These are phyloP conservation scores for Neurospora africana DNA, from an alignment of 495 filamentous ascomycete genomes.

Conservation along the genomic window DNA sequence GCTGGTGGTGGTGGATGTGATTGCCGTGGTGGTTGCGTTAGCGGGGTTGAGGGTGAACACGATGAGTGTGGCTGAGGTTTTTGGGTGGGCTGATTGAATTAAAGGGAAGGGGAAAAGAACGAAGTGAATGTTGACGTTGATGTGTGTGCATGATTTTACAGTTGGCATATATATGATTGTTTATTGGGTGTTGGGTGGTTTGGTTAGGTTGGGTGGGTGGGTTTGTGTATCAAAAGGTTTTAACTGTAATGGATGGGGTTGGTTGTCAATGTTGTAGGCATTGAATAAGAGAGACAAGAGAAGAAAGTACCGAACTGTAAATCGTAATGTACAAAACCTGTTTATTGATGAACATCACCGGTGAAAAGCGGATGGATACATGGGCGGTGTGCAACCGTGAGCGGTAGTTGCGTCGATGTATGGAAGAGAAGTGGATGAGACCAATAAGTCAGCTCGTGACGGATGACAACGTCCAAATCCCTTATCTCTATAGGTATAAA, in stretches of 20 bases:
- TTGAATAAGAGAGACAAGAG: not conserved
- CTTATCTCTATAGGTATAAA: too few relatives aligned
- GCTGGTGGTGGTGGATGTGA: constrained; percentile 64
- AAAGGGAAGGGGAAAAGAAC: not conserved
- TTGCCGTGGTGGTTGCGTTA: constrained; percentile 57
- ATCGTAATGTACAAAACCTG: not conserved
- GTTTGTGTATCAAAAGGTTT: not conserved
- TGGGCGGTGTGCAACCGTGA: not conserved
- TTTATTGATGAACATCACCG: not conserved
- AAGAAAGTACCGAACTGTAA: not conserved
- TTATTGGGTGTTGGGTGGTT: not conserved
- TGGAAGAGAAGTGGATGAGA: not conserved
- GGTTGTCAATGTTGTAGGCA: too few relatives aligned
- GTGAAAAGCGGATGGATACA: too few relatives aligned
- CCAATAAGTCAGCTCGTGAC: not conserved
- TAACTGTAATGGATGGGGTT: not conserved
- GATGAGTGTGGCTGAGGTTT: constrained; percentile 72
- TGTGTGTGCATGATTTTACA: not conserved
- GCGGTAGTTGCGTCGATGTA: not conserved
- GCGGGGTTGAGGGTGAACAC: constrained; percentile 62
- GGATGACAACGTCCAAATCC: not conserved
- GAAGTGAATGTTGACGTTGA: not conserved
- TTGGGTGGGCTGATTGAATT: constrained; percentile 57
- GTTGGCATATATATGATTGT: not conserved
- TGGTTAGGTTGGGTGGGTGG: not conserved